Conservation (phyloP, 2,329 filamentous ascomycete genomes). For the Fusarium scirpi region DNA sequence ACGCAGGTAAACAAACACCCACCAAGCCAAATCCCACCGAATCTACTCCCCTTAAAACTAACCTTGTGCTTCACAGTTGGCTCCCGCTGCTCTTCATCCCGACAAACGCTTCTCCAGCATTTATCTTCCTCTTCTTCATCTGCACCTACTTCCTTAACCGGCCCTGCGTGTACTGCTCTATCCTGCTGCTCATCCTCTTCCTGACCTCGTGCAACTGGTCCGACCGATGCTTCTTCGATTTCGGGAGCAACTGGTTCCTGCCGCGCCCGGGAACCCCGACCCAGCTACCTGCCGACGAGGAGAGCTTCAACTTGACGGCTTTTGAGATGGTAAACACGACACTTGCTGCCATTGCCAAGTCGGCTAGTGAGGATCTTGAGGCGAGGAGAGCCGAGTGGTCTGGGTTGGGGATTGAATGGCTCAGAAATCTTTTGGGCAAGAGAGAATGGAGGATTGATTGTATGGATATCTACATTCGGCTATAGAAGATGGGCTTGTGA, state of each 20-base stretch:
- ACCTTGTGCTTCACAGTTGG: conserved; percentile 70
- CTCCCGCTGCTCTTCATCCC: conserved; percentile 89
- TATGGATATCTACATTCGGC: conserved; percentile 85
- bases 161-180: conserved; percentile 97
- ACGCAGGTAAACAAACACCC: conserved; percentile 61
- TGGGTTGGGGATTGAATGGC: conserved; percentile 85
- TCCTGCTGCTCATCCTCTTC: conserved; percentile 94
- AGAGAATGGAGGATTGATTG: conserved; percentile 93
- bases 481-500: conserved; percentile 60
- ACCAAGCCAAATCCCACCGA: background rate
- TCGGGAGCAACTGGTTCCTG: conserved; percentile 92
- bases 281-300: conserved; percentile 43
- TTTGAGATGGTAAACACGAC: conserved; percentile 75
- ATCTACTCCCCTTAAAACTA: conserved; percentile 1
- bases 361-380: conserved; percentile 72
- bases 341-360: conserved; percentile 73
- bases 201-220: conserved; percentile 91
- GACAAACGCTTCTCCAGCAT: conserved; percentile 84
- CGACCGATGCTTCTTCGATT: conserved; percentile 92
- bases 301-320: conserved; percentile 61
- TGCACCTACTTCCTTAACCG: conserved; percentile 97
- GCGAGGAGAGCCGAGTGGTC: conserved; percentile 74
- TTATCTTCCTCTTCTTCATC: conserved; percentile 89
- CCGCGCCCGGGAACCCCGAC: conserved; percentile 66
- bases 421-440: conserved; percentile 82